Evolutionary conservation across 2,329 filamentous ascomycete genomes (phyloP).

Genomic region (Macroventuria anomochaeta): DNA sequence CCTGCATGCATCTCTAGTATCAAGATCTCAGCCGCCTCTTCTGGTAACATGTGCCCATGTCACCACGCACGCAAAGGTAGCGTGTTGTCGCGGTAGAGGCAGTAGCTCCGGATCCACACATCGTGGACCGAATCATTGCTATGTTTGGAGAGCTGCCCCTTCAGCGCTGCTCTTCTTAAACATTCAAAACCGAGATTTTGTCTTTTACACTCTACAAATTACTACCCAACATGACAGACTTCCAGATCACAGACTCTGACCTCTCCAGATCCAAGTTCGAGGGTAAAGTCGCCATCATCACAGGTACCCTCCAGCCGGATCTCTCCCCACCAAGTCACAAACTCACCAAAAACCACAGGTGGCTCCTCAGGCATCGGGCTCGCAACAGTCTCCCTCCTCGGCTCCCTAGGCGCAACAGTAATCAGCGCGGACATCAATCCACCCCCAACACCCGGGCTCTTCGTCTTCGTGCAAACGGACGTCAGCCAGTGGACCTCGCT

Average conservation of each 20-base stretch:
- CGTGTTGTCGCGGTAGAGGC: background rate
- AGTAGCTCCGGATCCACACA: slow-evolving; percentile 6
- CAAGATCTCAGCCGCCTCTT: background rate
- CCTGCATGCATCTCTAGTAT: slow-evolving; percentile 4
- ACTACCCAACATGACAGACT: slow-evolving; percentile 24
- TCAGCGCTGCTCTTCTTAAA: no score
- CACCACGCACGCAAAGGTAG: background rate
- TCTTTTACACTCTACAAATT: background rate
- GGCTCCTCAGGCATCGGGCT: slow-evolving; percentile 66
- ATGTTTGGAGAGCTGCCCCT: background rate
- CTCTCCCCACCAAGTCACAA: background rate
- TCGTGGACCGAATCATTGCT: background rate
- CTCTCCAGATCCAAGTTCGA: slow-evolving; percentile 24
- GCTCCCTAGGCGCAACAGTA: slow-evolving; percentile 61
- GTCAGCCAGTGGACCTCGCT: slow-evolving; percentile 61
- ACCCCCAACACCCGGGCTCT: slow-evolving; percentile 30
- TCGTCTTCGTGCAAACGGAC: slow-evolving; percentile 45
- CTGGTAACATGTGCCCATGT: slow-evolving; percentile 3
- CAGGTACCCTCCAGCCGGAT: slow-evolving; percentile 18
- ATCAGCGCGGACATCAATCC: slow-evolving; percentile 61
- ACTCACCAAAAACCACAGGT: slow-evolving; percentile 45
- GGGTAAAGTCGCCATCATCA: slow-evolving; percentile 31
- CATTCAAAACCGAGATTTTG: no score
- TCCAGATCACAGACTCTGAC: slow-evolving; percentile 30
- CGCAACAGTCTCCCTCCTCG: slow-evolving; percentile 59